Conservation (phyloP, 306 rosid genomes). For the Sicyos edulis region DNA sequence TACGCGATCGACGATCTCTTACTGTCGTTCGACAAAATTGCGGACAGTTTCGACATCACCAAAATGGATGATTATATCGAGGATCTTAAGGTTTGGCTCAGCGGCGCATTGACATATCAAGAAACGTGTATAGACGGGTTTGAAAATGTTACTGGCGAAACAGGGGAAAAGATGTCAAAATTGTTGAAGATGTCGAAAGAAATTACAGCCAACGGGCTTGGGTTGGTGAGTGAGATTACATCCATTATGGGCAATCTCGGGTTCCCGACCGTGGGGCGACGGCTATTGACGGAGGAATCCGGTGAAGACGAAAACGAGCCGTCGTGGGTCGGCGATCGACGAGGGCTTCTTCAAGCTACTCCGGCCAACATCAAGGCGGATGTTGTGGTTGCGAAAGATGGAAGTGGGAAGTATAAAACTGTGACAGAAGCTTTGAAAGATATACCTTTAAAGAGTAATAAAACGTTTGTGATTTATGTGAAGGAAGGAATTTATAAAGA, state of each 20-base stretch:
- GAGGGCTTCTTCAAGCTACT: constrained; percentile 26
- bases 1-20: constrained; percentile 47
- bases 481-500: constrained; percentile 60
- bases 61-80: constrained; percentile 33
- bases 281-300: constrained; percentile 24
- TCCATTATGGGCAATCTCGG: neutral
- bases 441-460: constrained; percentile 34
- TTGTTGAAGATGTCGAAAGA: constrained; percentile 35
- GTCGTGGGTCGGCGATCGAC: constrained; percentile 32
- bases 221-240: constrained; percentile 35
- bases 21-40: constrained; percentile 29
- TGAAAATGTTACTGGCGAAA: constrained; percentile 30
- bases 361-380: constrained; percentile 26
- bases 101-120: constrained; percentile 48
- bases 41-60: constrained; percentile 26
- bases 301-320: constrained; percentile 21
- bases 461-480: constrained; percentile 57
- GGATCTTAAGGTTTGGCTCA: constrained; percentile 62
- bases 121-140: constrained; percentile 64
- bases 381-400: constrained; percentile 58
- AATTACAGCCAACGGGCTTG: constrained; percentile 58
- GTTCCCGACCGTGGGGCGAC: constrained; percentile 3
- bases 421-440: constrained; percentile 47
- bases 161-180: constrained; percentile 36
- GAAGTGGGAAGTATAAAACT: constrained; percentile 51